phyloP scores from a whole-genome alignment of 495 filamentous ascomycete genomes.

The Hypoxylon intermedium region DNA sequence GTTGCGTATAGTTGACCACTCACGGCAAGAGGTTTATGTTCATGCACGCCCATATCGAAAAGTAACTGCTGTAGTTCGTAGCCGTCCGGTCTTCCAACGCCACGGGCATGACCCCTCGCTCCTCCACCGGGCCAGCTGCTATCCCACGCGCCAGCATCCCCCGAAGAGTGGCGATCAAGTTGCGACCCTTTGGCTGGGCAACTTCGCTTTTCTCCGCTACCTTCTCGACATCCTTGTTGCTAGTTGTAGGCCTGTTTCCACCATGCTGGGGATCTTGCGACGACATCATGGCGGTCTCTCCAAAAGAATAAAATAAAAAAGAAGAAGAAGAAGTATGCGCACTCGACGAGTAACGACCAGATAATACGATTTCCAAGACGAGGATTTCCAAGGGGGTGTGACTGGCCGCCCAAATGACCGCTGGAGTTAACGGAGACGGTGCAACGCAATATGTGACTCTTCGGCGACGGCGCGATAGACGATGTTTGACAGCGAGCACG shows the following conservation, averaged over 20 bases:
- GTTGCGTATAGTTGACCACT: conserved; percentile 18
- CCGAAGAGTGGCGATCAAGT: not conserved
- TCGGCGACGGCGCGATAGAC: too few species aligned
- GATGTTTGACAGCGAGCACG: too few species aligned
- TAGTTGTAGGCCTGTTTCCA: not conserved
- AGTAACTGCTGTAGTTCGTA: conserved; percentile 54
- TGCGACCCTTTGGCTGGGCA: conserved; percentile 10
- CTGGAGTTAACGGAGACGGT: not conserved
- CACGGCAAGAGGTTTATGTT: conserved; percentile 53
- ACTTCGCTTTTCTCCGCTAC: conserved; percentile 4
- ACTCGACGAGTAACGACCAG: not conserved
- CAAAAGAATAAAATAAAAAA: too few species aligned
- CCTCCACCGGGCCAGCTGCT: conserved; percentile 43
- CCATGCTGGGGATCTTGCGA: not conserved
- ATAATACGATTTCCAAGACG: not conserved
- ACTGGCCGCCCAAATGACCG: not conserved
- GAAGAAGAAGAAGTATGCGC: not conserved
- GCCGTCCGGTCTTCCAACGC: conserved; percentile 59
- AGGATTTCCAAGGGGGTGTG: not conserved
- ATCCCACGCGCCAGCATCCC: not conserved
- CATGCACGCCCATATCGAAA: conserved; percentile 56
- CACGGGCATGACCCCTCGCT: conserved; percentile 59
- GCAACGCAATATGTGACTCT: too few species aligned
- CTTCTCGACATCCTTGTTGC: conserved; percentile 20
- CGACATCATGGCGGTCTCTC: not conserved